Evolutionary conservation across 768 basidiomycete species (phyloP).

Genomic region (Leccinum subgranulosum): DNA sequence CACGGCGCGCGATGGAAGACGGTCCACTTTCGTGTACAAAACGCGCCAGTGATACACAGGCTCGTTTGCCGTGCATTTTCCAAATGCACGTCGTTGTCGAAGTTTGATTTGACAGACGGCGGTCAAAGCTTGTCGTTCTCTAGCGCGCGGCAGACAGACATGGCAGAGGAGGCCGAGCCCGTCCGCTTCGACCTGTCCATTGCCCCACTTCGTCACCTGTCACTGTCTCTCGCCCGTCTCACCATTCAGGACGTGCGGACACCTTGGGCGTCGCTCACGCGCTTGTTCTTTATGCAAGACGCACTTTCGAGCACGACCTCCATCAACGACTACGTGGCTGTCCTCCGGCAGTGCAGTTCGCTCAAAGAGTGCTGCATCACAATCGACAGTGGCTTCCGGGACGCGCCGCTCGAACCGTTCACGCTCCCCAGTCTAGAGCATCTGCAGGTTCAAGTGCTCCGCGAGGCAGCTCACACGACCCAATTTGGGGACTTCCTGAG

Average conservation of each 20-base stretch:
- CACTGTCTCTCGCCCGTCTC: constrained; percentile 21
- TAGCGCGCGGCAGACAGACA: background rate
- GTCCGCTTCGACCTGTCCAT: constrained; percentile 13
- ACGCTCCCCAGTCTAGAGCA: constrained; percentile 18
- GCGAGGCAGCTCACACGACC: constrained; percentile 13
- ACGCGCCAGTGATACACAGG: constrained; percentile 13
- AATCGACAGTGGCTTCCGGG: constrained; percentile 9
- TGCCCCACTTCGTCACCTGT: constrained; percentile 13
- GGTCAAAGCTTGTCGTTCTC: constrained; percentile 14
- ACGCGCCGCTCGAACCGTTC: constrained; percentile 9
- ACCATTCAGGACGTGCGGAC: constrained; percentile 12
- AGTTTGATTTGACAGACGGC: constrained; percentile 18
- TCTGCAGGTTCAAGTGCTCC: constrained; percentile 16
- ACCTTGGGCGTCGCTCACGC: constrained; percentile 19
- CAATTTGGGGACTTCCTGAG: constrained; percentile 18
- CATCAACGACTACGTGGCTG: constrained; percentile 16
- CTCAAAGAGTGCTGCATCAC: constrained; percentile 21
- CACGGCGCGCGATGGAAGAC: constrained; percentile 19
- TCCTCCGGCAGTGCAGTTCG: constrained; percentile 20
- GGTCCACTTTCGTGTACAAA: constrained; percentile 19
- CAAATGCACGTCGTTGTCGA: constrained; percentile 15
- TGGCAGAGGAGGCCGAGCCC: constrained; percentile 1
- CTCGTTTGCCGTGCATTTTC: constrained; percentile 9
- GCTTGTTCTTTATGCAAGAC: constrained; percentile 24
- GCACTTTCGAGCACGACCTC: constrained; percentile 18